phyloP scores from a whole-genome alignment of 179 eudicot genomes.

The Carnegiea gigantea region DNA sequence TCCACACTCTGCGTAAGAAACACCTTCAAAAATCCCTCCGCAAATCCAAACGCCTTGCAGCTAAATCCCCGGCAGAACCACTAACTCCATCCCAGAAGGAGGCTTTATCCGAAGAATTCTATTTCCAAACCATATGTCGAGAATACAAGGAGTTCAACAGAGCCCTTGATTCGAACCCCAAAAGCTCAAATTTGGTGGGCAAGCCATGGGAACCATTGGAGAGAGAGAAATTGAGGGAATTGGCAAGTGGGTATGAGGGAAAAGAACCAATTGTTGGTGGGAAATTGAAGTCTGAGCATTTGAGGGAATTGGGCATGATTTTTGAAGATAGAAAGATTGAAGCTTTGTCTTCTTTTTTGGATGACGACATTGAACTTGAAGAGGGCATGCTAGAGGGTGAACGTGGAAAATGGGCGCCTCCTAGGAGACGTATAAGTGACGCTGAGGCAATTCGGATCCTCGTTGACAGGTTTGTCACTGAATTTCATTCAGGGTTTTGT shows the following conservation, averaged over 20 bases:
- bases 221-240: slow-evolving; percentile 45
- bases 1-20: slow-evolving; percentile 81
- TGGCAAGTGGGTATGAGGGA: slow-evolving; percentile 40
- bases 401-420: slow-evolving; percentile 20
- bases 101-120: slow-evolving; percentile 44
- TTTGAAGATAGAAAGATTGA: slow-evolving; percentile 57
- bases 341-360: slow-evolving; percentile 56
- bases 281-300: slow-evolving; percentile 51
- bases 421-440: slow-evolving; percentile 42
- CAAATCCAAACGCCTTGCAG: slow-evolving; percentile 40
- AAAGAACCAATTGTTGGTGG: slow-evolving; percentile 30
- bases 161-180: slow-evolving; percentile 23
- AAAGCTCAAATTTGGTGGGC: slow-evolving; percentile 46
- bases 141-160: slow-evolving; percentile 57
- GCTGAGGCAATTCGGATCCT: slow-evolving; percentile 56
- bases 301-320: slow-evolving; percentile 69
- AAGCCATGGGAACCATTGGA: slow-evolving; percentile 78
- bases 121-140: slow-evolving; percentile 48
- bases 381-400: slow-evolving; percentile 43
- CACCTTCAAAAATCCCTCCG: slow-evolving; percentile 68
- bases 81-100: slow-evolving; percentile 42
- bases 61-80: slow-evolving; percentile 28
- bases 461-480: slow-evolving; percentile 58
- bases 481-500: slow-evolving; percentile 1
- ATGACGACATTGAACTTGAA: slow-evolving; percentile 66